Evolutionary conservation across 345 rosid species (phyloP).

Genomic region (Rhodomyrtus tomentosa): DNA sequence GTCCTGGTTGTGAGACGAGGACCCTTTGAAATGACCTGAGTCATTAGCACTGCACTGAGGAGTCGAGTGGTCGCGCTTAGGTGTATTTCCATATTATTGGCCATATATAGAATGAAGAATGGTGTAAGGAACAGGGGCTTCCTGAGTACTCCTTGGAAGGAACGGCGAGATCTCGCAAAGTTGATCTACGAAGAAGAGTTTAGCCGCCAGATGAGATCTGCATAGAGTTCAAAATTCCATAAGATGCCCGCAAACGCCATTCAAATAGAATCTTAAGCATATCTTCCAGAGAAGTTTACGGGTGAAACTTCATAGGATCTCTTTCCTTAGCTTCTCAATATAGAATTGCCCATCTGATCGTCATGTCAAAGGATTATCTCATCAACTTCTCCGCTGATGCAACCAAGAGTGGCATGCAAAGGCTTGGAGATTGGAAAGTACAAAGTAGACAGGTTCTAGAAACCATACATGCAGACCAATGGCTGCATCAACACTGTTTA

Average conservation of each 20-base stretch:
- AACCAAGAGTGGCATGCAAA: not conserved
- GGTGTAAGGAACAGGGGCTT: conserved; percentile 68
- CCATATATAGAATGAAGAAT: conserved; percentile 81
- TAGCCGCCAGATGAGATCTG: conserved; percentile 92
- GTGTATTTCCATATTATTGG: conserved; percentile 77
- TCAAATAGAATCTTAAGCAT: not conserved
- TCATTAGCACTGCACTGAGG: conserved; percentile 52
- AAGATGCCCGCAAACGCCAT: not conserved
- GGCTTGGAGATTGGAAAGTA: not conserved
- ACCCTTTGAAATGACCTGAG: conserved; percentile 64
- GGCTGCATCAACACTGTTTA: not conserved
- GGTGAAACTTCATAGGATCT: not conserved
- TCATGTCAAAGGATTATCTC: not conserved
- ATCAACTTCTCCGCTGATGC: not conserved
- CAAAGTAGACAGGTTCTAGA: not conserved
- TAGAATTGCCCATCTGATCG: not conserved
- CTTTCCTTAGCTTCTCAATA: not conserved
- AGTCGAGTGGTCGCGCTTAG: conserved; percentile 64
- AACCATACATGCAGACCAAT: not conserved
- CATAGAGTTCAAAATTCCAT: not conserved
- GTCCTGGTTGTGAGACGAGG: conserved; percentile 70
- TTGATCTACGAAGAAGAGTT: conserved; percentile 93
- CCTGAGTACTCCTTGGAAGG: conserved; percentile 88
- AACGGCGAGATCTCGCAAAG: conserved; percentile 83
- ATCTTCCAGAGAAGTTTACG: not conserved